Evolutionary conservation across 768 basidiomycete species (phyloP), one percentile per base, ranked within the genome.

Genomic region (Boletus rex-veris): DNA sequence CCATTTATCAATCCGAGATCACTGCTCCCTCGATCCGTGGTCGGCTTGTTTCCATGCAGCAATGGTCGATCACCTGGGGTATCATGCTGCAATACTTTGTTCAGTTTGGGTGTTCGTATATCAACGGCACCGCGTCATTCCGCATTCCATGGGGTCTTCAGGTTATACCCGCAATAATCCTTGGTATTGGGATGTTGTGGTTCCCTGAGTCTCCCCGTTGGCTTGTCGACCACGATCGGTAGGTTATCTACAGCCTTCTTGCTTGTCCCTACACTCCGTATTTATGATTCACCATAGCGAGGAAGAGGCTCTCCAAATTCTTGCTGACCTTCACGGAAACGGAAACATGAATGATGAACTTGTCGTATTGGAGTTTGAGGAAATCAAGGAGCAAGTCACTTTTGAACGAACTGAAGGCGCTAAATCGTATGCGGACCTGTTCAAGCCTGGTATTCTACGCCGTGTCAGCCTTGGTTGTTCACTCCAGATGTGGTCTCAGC

Each of bases 61-160:
- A 90, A 76, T 89, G 86, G 81, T 80, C 85, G 3, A 88, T 87
- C 63, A 87, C 86, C 0, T 88, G 88, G 85, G 86, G 86, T 71
- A 88, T 88, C 64, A 73, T 86, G 58, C 69, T 90, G 41, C 87
- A 88, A 57, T 84, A 89, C 72, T 88, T 88, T 67, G 77, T 88
- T 57, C 81, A 87, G 59, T 87, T 88, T 55, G 86, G 86, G 9
- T 86, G 83, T 65, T 88, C 85, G 1, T 70, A 71, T 66, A 85
- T 89, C 65, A 70, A 83, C 18, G 84, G 86, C 31, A 75, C 67
- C 12, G 85, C 86, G 0, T 87, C 86, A 0, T 90, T 89, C 79
- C 83, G 88, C 24, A 85, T 90, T 58, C 88, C 88, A 10, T 88
- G 86, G 86, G 85, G 84, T 52, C 71, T 90, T 26, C 89, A 90